Evolutionary conservation across 176 grass and related monocot genomes (phyloP).

Genomic region (Poa pratensis): DNA sequence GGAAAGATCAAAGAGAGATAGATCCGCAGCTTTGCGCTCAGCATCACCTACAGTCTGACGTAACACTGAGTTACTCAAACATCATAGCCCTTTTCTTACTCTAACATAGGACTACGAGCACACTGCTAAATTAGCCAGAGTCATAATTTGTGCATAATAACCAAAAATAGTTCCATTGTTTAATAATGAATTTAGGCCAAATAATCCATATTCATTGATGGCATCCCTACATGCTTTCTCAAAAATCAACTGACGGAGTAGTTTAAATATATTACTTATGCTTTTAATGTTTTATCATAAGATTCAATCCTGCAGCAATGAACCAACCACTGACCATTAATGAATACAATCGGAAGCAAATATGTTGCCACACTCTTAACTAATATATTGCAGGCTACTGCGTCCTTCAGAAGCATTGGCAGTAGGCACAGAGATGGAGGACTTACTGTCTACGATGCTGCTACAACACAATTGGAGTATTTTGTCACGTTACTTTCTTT

Average conservation of each 20-base stretch:
- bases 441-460: slow-evolving; percentile 16
- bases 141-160: background rate
- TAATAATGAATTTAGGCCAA: background rate
- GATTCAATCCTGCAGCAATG: background rate
- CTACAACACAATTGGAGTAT: slow-evolving; percentile 17
- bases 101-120: background rate
- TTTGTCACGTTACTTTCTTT: slow-evolving; percentile 28
- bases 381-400: background rate
- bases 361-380: background rate
- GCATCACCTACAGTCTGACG: background rate
- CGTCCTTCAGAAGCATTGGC: slow-evolving; percentile 9
- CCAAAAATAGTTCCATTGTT: background rate
- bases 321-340: background rate
- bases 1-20: background rate
- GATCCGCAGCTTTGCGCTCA: background rate
- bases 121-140: background rate
- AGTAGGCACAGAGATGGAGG: background rate
- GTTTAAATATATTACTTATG: background rate
- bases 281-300: background rate
- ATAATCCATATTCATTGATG: background rate
- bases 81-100: background rate
- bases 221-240: background rate
- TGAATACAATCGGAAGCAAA: background rate
- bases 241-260: background rate
- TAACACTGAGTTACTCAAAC: background rate